A percentile compares a stretch with the other conserved stretches of the same genome.
Evolutionary conservation across 2,329 filamentous ascomycete species (phyloP).

Genomic region (Lomentospora prolificans): DNA sequence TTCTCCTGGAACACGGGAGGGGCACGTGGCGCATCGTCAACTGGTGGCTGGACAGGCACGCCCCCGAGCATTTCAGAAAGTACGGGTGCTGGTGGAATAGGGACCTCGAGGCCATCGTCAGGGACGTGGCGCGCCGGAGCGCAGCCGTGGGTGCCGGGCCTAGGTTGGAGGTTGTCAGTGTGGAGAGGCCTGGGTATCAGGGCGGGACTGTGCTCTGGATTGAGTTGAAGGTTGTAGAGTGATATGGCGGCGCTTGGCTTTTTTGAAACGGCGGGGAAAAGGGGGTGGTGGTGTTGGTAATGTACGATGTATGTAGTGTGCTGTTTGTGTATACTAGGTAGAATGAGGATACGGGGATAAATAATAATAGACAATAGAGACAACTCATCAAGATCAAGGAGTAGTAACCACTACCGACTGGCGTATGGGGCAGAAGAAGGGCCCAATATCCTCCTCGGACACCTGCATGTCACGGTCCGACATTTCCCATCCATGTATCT

Average conservation of each 20-base stretch:
- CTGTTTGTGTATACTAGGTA: not conserved
- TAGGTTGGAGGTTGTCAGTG: conserved; percentile 40
- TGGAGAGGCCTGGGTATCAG: conserved; percentile 43
- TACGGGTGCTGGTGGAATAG: conserved; percentile 63
- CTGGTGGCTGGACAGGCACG: conserved; percentile 43
- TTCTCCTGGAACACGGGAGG: conserved; percentile 54
- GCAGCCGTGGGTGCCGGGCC: conserved; percentile 15
- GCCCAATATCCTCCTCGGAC: too few species aligned
- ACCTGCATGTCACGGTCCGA: too few species aligned
- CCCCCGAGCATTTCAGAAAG: conserved; percentile 43
- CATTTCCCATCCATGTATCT: too few species aligned
- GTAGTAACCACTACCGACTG: too few species aligned
- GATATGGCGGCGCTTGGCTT: not conserved
- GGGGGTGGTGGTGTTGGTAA: not conserved
- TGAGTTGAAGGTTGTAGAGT: conserved; percentile 36
- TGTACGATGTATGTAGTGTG: not conserved
- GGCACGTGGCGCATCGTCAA: conserved; percentile 47
- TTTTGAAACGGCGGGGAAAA: not conserved
- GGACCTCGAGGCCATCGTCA: conserved; percentile 46
- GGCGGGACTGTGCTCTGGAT: conserved; percentile 49
- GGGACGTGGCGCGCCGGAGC: conserved; percentile 33
- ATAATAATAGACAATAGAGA: not conserved
- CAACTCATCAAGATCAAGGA: not conserved
- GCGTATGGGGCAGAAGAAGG: too few species aligned
- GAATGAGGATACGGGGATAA: not conserved